Base-by-base conservation (phyloP, 495 filamentous ascomycete species). In the Daldinia concentrica region DNA sequence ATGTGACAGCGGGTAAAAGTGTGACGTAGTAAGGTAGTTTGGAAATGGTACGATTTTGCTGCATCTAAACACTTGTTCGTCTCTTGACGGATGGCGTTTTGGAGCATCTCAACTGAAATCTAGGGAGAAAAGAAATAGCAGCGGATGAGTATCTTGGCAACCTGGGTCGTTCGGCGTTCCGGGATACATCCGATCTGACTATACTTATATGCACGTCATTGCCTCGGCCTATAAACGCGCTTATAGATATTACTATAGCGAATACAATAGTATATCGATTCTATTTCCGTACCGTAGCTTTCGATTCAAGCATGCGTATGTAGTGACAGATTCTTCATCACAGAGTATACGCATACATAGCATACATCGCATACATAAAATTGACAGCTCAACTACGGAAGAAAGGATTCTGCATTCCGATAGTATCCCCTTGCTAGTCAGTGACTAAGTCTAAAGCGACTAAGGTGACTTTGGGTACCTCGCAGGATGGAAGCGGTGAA, bases 161-260 rank as follows among this genome's bases (percentile, higher is more conserved):
- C 58, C 61, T 73, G 58, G 66, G 52, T 69, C 52, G 54, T 60
- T 64, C 58, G 56, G 66, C 71, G 43, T 63, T 55, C 66, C 71
- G 71, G 71, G 71, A 73, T 73, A 66, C 66, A 59, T 64, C 71
- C 71, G 71, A 73, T 73, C 71, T 69, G 62, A 69, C 66, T 62
- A 73, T 62, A 58, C 24, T 57, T 52, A 58, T 60, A 58, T 73
- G 71, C 71, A 73, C 71, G 71, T 73, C 71, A 73, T 73, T 55
- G 43, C 45, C 51, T 69, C 45, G 52, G 51, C 71, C 71, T 73
- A 73, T 73, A 15, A 50, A 7, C 58, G 36, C 36, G 58, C 17
- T 19, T 43, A 54, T 59, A 36, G 52, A 69, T 63, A 73, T 69
- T 73, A 64, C 71, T 56, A 69, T 60, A 73, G 51, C 12, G 50